Base-by-base conservation (phyloP, 2,329 filamentous ascomycete genomes). In the Aspergillus jensenii region DNA sequence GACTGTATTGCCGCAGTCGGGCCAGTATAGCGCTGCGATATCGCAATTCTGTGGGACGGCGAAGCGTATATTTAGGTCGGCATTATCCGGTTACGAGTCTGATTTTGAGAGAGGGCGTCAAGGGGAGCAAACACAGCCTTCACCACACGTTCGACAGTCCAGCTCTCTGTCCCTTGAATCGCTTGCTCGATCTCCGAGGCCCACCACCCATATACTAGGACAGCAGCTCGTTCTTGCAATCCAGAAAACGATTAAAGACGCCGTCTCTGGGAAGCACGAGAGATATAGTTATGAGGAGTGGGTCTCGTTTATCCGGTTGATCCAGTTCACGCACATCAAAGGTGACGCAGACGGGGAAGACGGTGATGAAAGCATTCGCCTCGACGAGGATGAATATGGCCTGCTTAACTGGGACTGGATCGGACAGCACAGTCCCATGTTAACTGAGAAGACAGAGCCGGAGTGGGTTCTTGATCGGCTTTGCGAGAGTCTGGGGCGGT, bases 201-300 rank as follows among this genome's bases (percentile, higher is more conserved):
- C 72, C 0, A 75, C 75, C 15, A 84, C 87, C 35, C 83, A 84
- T 47, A 80, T 87, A 37, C 78, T 92, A 4, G 86, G 84, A 0
- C 74, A 79, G 2, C 79, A 81, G 51, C 74, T 96, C 9, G 85
- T 90, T 2, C 81, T 86, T 35, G 87, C 90, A 62, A 95, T 96
- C 56, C 80, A 84, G 14, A 80, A 79, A 25, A 84, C 90, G 1
- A 52, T 56, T 3, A 52, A 50, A 9, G 61, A 65, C 21, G 61
- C 48, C 3, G 27, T 62, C 2, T 23, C 23, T 3, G 49, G 58
- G 1, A 19, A 55, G 2, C 79, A 82, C 0, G 87, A 86, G 55
- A 82, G 81, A 54, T 97, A 96, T 71, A 81, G 79, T 0, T 97
- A 92, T 62, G 86, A 92, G 64, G 89, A 96, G 70, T 96, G 92